Base-by-base conservation (phyloP, 2,329 filamentous ascomycete genomes). In the Fusarium palustre region DNA sequence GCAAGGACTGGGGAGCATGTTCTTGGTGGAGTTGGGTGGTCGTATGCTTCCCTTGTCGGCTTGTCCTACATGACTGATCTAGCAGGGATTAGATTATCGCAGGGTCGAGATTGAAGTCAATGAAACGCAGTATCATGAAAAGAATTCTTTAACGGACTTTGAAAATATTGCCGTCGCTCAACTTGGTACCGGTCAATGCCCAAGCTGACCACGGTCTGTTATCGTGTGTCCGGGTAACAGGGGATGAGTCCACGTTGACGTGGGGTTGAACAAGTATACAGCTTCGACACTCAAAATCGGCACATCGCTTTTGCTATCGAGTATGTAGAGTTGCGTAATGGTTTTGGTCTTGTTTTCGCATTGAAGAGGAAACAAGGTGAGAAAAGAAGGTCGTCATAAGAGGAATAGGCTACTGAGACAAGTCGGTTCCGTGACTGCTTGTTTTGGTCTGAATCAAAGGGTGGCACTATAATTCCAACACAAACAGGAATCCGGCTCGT, bases 31-130 rank as follows among this genome's bases (percentile, higher is more conserved):
- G 42, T 52, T 64, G 62, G 36, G 64, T 31, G 48, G 61, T 59
- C n/a, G 24, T 61, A 71, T 60, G 60, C 58, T 68, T 64, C 64
- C 72, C 65, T 61, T 62, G 62, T 50, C 60, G 52, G 66, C 65
- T 61, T 62, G 62, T 50, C 63, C 55, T 69, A 68, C 60, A 66
- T 59, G 45, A 64, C 53, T 74, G 69, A 74, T 72, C 59, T 59
- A 38, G 48, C 48, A 57, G 41, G 59, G 53, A 43, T 62, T 55
- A 24, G 33, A 38, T 57, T 57, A 68, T 61, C 41, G 52, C 42
- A 57, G 47, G 47, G 60, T 52, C 48, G 34, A 52, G 36, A 41
- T 41, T 24, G 18, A 39, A 52, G n/a, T 52, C 49, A 22, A 42
- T 38, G 22, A 64, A 43, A 49, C 41, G 50, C 54, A 59, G 57